Evolutionary conservation across 352 stramenopile species (phyloP).

Genomic region (Globisporangium polare): DNA sequence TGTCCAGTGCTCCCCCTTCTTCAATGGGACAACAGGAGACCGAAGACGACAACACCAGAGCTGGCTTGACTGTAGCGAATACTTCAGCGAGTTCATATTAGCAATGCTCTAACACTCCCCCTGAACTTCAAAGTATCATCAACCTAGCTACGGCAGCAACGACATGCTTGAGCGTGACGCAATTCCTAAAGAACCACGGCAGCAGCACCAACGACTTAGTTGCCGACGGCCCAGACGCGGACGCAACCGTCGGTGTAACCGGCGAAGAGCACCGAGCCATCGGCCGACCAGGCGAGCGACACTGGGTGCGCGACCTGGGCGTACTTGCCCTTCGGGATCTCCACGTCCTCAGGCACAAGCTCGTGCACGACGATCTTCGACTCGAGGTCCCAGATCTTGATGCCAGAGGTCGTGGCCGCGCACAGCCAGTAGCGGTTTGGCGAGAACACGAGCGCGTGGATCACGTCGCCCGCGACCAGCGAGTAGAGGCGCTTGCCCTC

Average conservation of each 20-base stretch:
- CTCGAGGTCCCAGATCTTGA: conserved; percentile 99
- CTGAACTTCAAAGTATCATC: conserved; percentile 4
- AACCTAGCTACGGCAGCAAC: conserved; percentile 14
- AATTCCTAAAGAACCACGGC: neutral
- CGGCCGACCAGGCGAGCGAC: conserved; percentile 97
- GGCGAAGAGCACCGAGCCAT: conserved; percentile 98
- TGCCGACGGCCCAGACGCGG: conserved; percentile 92
- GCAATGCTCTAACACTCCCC: neutral
- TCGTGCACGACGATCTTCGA: conserved; percentile 99
- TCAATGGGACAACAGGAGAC: too few species aligned
- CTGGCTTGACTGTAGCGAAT: conserved; percentile 15
- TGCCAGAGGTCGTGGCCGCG: conserved; percentile 96
- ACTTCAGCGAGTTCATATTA: conserved; percentile 13
- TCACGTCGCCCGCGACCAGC: conserved; percentile 97
- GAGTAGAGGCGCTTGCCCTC: conserved; percentile 99
- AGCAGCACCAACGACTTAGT: conserved; percentile 46
- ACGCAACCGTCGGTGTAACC: conserved; percentile 99
- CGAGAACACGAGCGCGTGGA: conserved; percentile 97
- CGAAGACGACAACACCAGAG: neutral
- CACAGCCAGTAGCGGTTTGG: conserved; percentile 99
- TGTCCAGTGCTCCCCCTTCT: too few species aligned
- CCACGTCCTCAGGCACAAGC: conserved; percentile 88
- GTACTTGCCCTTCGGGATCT: conserved; percentile 91
- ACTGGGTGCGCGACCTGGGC: conserved; percentile 94
- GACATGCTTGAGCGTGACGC: neutral